Evolutionary conservation across 495 filamentous ascomycete species (phyloP).

Genomic region (Neurospora sp.): DNA sequence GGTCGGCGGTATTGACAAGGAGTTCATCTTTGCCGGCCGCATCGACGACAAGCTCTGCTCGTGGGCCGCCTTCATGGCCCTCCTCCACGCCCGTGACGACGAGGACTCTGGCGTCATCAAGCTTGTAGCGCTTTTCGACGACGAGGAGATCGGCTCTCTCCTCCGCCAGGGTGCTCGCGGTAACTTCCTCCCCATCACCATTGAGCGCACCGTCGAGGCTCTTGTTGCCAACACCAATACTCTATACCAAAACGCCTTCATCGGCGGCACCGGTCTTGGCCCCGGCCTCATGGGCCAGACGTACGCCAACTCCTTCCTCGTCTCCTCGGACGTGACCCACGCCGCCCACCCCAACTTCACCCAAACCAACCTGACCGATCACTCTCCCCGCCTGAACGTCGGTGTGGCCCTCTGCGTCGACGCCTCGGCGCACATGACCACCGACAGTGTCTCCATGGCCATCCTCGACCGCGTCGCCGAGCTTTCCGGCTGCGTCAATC

Average conservation of each 20-base stretch:
- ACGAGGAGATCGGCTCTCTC: slow-evolving; percentile 88
- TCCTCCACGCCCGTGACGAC: slow-evolving; percentile 54
- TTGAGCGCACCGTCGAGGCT: slow-evolving; percentile 72
- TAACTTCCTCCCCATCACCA: slow-evolving; percentile 71
- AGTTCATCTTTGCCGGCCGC: slow-evolving; percentile 88
- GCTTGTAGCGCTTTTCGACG: slow-evolving; percentile 84
- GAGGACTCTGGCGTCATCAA: slow-evolving; percentile 55
- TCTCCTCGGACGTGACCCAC: slow-evolving; percentile 89
- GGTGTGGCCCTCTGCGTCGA: slow-evolving; percentile 81
- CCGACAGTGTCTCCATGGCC: slow-evolving; percentile 69
- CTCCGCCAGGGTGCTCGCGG: slow-evolving; percentile 83
- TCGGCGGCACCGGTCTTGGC: slow-evolving; percentile 14
- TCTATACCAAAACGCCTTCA: slow-evolving; percentile 24
- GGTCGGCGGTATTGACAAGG: slow-evolving; percentile 78
- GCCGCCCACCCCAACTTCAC: slow-evolving; percentile 93
- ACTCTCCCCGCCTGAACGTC: slow-evolving; percentile 81
- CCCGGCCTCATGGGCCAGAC: slow-evolving; percentile 69
- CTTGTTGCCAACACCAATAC: slow-evolving; percentile 31
- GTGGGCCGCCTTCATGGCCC: slow-evolving; percentile 79
- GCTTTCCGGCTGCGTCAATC: slow-evolving; percentile 56
- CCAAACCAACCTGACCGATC: slow-evolving; percentile 67
- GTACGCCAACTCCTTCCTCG: slow-evolving; percentile 85
- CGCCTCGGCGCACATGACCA: slow-evolving; percentile 87
- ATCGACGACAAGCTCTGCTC: slow-evolving; percentile 97
- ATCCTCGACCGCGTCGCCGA: slow-evolving; percentile 67